These are phyloP conservation scores for Malus hybrid DNA, from an alignment of 331 rosid species.

Conservation along the genomic window DNA sequence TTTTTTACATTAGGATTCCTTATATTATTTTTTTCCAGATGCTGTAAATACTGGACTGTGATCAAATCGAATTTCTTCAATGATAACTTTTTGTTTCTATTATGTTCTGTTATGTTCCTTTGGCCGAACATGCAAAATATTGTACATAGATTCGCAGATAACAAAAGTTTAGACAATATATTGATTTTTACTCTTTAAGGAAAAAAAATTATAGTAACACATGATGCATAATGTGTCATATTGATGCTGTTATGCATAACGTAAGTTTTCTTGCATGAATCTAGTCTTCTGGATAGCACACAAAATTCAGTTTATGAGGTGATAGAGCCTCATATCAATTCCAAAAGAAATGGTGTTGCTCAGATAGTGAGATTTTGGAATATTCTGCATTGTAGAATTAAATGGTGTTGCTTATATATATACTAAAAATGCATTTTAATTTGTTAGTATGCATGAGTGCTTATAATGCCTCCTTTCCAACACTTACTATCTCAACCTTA, in stretches of 20 bases:
- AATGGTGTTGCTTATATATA: background rate
- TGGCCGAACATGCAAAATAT: background rate
- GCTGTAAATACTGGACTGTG: background rate
- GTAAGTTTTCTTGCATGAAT: background rate
- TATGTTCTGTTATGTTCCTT: background rate
- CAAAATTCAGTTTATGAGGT: background rate
- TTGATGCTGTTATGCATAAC: too few relatives aligned
- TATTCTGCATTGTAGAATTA: background rate
- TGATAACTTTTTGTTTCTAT: background rate
- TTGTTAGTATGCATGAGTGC: background rate
- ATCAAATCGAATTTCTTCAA: background rate
- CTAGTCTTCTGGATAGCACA: background rate
- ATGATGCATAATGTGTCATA: background rate
- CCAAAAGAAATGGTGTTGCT: background rate
- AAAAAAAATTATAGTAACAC: background rate
- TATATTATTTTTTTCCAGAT: background rate
- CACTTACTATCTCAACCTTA: background rate
- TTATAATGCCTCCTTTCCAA: background rate
- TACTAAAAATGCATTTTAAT: background rate
- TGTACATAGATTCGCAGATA: background rate
- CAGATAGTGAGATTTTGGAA: background rate
- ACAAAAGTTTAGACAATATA: background rate
- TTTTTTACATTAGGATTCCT: background rate
- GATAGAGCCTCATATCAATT: background rate
- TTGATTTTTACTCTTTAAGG: background rate